Evolutionary conservation across 257 asterid species (phyloP), one percentile per base, ranked within the genome.

Genomic region (Gentiana dahurica): DNA sequence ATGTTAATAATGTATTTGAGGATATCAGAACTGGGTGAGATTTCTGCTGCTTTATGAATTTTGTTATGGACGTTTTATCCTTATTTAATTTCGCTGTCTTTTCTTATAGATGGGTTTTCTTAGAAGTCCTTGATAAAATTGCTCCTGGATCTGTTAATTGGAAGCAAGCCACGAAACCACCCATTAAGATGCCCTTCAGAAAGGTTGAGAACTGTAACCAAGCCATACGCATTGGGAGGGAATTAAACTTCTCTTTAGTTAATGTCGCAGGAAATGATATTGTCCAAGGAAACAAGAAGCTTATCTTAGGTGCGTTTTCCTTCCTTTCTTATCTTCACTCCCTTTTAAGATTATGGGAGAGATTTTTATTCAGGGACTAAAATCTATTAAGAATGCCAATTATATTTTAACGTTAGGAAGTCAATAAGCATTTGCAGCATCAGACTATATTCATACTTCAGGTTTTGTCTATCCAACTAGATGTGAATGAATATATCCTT

Each of bases 161-260:
- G 97, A 89, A 83, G 76, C 67, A 79, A 32, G 83, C 95, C 68
- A 74, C 93, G 38, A 83, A 76, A 70, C 97, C 97, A 65, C 97
- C 97, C 53, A 86, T 89, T 55, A 81, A 81, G 74, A 86, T 81
- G 97, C 97, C 94, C 53, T 87, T 87, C 74, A 71, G 84, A 56
- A 84, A 87, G 80, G 96, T 87, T 53, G 96, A 87, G 70, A 87
- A 87, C 53, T 87, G 94, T 84, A 89, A 89, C 75, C 97, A 86
- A 76, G 97, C 86, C 57, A 79, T 89, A 77, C 83, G 78, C 70
- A 83, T 89, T 24, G 97, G 97, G 74, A 83, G 75, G 69, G 87
- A 86, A 54, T 73, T 86, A 76, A 89, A 81, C 70, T 86, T 89
- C 66, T 89, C 97, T 62, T 85, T 89, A 5, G 97, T 89, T 58